Percentiles rank a stretch among this genome's conserved stretches.
These are phyloP conservation scores for Nematocida minor DNA, from an alignment of 371 early-diverging fungal species.

Conservation along the genomic window DNA sequence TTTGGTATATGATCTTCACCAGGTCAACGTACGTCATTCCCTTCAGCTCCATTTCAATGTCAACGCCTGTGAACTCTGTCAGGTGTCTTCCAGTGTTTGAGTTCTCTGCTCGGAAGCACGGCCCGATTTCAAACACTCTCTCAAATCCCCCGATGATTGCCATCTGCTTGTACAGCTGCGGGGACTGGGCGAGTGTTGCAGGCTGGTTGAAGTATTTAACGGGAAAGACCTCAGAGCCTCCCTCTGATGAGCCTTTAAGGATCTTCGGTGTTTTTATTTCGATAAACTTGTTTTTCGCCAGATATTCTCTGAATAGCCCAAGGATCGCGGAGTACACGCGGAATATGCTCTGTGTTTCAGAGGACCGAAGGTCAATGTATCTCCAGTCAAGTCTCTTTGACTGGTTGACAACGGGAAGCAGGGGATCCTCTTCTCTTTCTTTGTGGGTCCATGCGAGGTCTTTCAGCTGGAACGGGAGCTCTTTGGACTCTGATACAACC, in stretches of 20 bases:
- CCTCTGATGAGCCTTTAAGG: conserved; percentile 87
- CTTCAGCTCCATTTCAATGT: conserved; percentile 93
- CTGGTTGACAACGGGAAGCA: conserved; percentile 69
- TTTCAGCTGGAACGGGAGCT: conserved; percentile 85
- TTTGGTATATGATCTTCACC: conserved; percentile 76
- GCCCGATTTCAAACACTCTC: conserved; percentile 93
- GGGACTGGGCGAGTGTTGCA: conserved; percentile 94
- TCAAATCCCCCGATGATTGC: conserved; percentile 92
- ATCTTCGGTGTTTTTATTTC: conserved; percentile 99
- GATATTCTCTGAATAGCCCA: conserved; percentile 82
- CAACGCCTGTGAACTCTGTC: conserved; percentile 97
- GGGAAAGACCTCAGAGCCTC: conserved; percentile 95
- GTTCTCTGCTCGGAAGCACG: conserved; percentile 98
- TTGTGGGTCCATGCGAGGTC: conserved; percentile 68
- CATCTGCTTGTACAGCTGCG: conserved; percentile 99
- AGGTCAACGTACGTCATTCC: conserved; percentile 93
- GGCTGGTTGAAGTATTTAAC: conserved; percentile 85
- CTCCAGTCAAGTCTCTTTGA: conserved; percentile 91
- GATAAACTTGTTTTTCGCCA: conserved; percentile 74
- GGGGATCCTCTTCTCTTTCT: conserved; percentile 62
- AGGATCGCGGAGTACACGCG: conserved; percentile 86
- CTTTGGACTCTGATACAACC: conserved; percentile 48
- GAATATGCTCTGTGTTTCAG: conserved; percentile 92
- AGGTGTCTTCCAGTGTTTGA: conserved; percentile 95
- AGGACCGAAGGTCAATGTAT: conserved; percentile 85